phyloP scores from a whole-genome alignment of 768 basidiomycete species.

The Xerocomellus intermedius region DNA sequence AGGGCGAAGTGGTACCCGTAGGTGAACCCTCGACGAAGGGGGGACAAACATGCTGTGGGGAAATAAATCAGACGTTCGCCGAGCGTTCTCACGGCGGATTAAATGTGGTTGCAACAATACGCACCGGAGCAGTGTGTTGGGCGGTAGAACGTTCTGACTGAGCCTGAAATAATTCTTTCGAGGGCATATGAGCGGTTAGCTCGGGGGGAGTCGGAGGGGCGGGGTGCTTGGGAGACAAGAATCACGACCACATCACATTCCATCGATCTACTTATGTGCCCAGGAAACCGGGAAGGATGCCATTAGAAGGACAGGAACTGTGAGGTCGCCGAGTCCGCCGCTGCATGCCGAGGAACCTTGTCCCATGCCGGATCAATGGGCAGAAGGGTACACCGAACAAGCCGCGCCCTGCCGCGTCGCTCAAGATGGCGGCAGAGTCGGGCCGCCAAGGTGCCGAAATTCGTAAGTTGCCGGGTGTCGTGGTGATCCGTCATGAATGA shows the following conservation, averaged over 20 bases:
- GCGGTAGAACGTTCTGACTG: background rate
- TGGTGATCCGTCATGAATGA: too few relatives aligned
- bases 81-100: background rate
- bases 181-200: constrained; percentile 2
- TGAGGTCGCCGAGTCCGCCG: background rate
- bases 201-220: background rate
- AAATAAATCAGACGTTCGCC: background rate
- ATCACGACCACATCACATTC: background rate
- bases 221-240: background rate
- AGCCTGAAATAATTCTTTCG: background rate
- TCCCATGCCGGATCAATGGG: background rate
- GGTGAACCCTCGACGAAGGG: background rate
- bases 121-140: background rate
- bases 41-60: background rate
- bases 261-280: constrained; percentile 15
- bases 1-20: background rate
- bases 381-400: background rate
- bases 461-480: background rate
- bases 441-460: background rate
- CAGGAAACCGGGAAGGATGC: constrained; percentile 2
- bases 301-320: constrained; percentile 6
- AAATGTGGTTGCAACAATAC: background rate
- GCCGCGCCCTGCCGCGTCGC: constrained; percentile 2
- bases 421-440: background rate
- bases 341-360: constrained; percentile 19